Evolutionary conservation across 2,329 filamentous ascomycete genomes (phyloP).

Genomic region (Chaetomium sp.): DNA sequence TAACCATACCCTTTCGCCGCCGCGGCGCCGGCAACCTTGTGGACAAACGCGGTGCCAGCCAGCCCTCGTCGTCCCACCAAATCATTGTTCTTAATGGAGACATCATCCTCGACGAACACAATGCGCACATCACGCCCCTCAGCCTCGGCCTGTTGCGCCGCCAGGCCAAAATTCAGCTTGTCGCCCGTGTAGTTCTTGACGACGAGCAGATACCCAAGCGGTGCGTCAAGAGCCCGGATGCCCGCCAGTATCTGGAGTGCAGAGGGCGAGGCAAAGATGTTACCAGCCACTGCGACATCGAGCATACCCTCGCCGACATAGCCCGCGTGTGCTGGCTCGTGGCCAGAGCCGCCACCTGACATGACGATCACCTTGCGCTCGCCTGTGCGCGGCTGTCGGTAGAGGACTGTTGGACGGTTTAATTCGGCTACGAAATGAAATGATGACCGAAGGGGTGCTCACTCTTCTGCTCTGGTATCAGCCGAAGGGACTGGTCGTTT

Average conservation of each 20-base stretch:
- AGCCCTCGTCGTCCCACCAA: slow-evolving; percentile 2
- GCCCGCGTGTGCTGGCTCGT: slow-evolving; percentile 9
- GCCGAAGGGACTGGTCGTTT: slow-evolving; percentile 1
- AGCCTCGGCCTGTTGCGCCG: slow-evolving; percentile 1
- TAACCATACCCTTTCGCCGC: not conserved
- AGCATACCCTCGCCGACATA: slow-evolving; percentile 9
- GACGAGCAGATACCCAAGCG: not conserved
- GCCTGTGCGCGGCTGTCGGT: slow-evolving; percentile 1
- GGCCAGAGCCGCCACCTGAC: slow-evolving; percentile 3
- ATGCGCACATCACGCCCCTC: not conserved
- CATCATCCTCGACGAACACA: slow-evolving; percentile 7
- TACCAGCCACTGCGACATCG: slow-evolving; percentile 8
- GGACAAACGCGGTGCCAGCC: slow-evolving; percentile 6
- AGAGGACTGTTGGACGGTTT: not conserved
- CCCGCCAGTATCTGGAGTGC: slow-evolving; percentile 1
- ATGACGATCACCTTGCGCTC: slow-evolving; percentile 6
- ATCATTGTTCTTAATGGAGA: slow-evolving; percentile 3
- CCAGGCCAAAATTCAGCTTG: slow-evolving; percentile 8
- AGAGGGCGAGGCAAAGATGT: slow-evolving; percentile 3
- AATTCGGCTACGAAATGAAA: not conserved
- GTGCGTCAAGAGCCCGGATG: not conserved
- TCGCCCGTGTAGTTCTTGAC: slow-evolving; percentile 11
- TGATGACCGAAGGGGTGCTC: not conserved
- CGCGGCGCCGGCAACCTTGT: slow-evolving; percentile 8
- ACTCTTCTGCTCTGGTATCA: slow-evolving; percentile 12